Conservation (phyloP, 495 filamentous ascomycete genomes). For the Cercophora newfieldiana region DNA sequence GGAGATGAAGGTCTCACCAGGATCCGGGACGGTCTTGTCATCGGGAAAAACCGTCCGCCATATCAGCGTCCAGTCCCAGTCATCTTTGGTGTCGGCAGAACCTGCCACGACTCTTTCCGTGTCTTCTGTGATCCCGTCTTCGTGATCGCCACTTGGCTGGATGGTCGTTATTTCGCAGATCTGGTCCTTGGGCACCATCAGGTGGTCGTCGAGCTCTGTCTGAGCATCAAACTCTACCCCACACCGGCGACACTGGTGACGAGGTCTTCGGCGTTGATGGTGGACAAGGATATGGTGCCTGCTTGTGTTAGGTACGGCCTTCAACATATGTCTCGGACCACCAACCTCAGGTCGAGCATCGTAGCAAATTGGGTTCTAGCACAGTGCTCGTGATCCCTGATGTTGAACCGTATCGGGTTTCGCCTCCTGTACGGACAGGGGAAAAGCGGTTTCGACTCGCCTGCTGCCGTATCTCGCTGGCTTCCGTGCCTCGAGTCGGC, state of each 20-base stretch:
- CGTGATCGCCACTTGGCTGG: conserved; percentile 12
- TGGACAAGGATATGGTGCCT: conserved; percentile 27
- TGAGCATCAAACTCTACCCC: conserved; percentile 18
- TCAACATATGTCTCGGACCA: neutral
- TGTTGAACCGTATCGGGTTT: conserved; percentile 40
- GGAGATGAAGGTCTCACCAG: conserved; percentile 21
- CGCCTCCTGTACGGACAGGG: conserved; percentile 41
- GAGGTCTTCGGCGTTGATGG: conserved; percentile 10
- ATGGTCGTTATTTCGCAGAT: conserved; percentile 26
- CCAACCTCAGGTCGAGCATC: conserved; percentile 28
- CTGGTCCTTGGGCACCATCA: conserved; percentile 27
- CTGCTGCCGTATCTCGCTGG: neutral
- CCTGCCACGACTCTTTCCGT: conserved; percentile 3
- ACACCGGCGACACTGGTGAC: conserved; percentile 30
- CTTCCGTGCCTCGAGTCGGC: neutral
- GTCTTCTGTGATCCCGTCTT: conserved; percentile 29
- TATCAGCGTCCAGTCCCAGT: conserved; percentile 26
- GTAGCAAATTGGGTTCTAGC: conserved; percentile 27
- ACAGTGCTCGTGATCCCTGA: conserved; percentile 36
- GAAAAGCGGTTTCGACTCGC: conserved; percentile 6
- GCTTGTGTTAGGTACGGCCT: neutral
- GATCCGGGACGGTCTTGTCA: conserved; percentile 17
- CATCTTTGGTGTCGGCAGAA: neutral
- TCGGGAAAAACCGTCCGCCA: conserved; percentile 28
- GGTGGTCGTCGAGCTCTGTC: conserved; percentile 12